Base-by-base conservation (phyloP, 1,284 basidiomycete genomes). In the Lentinula novae-zelandiae region DNA sequence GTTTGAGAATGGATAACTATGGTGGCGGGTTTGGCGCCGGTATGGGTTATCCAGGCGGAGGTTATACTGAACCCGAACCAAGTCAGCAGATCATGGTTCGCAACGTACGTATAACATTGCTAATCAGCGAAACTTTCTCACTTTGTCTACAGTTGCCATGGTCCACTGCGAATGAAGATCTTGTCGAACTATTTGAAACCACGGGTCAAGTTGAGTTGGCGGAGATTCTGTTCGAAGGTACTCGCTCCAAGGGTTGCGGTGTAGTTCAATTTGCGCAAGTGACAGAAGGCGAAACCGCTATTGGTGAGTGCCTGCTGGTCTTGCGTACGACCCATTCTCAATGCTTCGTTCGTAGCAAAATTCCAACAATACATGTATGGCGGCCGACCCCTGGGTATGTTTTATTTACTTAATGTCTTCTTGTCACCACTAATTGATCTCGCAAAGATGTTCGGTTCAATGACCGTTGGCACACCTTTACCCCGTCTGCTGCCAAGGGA, bases 111-210 rank as follows among this genome's bases (percentile, higher is more conserved):
- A 6, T 31, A 48, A 5, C 33, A 20, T 58, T 49, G 62, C 40
- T 49, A 3, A 27, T 53, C 8, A 52, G 6, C 46, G 51, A 12
- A 7, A 10, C 5, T 6, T 53, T n/a, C 1, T 34, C n/a, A 20
- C 34, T 52, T 51, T 33, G 27, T 39, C 48, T 62, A 31, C 67
- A 98, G 95, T 78, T 99, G 17, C 96, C 96, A 0, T 98, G 95
- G 95, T 98, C 95, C 15, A 99, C 96, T 39, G 93, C 95, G n/a
- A 97, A 98, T 73, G 96, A 98, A 71, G 96, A 99, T 72, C 79
- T 99, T 34, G 96, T 98, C 27, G 96, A 99, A 76, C 78, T 99
- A 36, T 99, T 99, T 70, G 96, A 98, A 78, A 99, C 96, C 36
- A 97, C 95, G 1, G 96, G 96, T 9, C 90, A 89, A 65, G 96